Base-by-base conservation (phyloP, 495 filamentous ascomycete species). In the Glonium stellatum region DNA sequence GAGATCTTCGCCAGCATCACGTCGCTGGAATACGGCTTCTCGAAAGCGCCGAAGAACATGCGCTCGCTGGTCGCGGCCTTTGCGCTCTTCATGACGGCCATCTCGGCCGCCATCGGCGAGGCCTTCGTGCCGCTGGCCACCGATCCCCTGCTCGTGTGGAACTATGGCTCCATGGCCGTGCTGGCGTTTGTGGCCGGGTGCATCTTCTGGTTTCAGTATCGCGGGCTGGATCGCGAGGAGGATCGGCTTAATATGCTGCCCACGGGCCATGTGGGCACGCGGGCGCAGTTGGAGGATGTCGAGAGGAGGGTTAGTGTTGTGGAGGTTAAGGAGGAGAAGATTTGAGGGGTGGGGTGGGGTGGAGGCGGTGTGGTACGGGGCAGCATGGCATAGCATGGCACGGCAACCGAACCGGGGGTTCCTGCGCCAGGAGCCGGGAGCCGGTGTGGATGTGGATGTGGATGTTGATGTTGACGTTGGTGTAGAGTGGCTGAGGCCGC, bases 31-130 rank as follows among this genome's bases (percentile, higher is more conserved):
- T 89, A 90, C 59, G 88, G 87, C 6, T 89, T 83, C 70, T 85
- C 82, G 64, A 88, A 90, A 71, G 87, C 88, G 0, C 88, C 88
- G 5, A 78, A 75, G 58, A 88, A 85, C 70, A 88, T 90, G 85
- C 79, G 85, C 10, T 86, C 84, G 11, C 78, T 89, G 36, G 84
- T 91, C 22, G 83, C 83, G 65, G 80, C 84, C 5, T 72, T 89
- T 42, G 79, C 79, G 31, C 78, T 89, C 44, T 87, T 90, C 72
- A 84, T 81, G 73, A 84, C 79, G 46, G 88, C 87, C 36, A 78
- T 90, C 69, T 80, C 82, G 0, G 75, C 83, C 18, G 86, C 87
- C 18, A 76, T 92, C 47, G 84, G 83, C 9, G 79, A 88, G 71
- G 86, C 86, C 0, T 73, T 90, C n/a, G 78, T 83, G 13, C 73